Conservation (phyloP, 169 alveolate species). For the Ichthyophthirius multifiliis region DNA sequence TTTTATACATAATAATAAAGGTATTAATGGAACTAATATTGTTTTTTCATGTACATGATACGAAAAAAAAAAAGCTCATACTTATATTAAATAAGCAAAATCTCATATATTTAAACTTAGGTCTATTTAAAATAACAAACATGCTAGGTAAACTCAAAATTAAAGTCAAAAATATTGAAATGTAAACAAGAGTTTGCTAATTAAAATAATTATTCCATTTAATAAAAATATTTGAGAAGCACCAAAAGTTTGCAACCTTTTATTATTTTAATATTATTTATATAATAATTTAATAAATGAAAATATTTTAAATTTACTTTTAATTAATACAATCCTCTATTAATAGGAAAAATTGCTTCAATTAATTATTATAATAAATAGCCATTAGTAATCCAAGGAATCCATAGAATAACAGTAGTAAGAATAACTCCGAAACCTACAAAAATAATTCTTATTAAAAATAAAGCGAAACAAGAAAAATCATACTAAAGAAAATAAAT, state of each 20-base stretch:
- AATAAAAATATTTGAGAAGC: slow-evolving; percentile 52
- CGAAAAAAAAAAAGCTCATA: slow-evolving; percentile 61
- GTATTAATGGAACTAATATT: slow-evolving; percentile 77
- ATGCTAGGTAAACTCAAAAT: slow-evolving; percentile 36
- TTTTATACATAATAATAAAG: slow-evolving; percentile 56
- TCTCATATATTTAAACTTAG: slow-evolving; percentile 35
- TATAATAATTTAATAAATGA: neutral
- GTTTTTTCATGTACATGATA: slow-evolving; percentile 92
- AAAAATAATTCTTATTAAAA: slow-evolving; percentile 1
- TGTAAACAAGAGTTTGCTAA: slow-evolving; percentile 7
- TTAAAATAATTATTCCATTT: slow-evolving; percentile 49
- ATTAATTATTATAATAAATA: slow-evolving; percentile 40
- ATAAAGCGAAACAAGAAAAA: neutral
- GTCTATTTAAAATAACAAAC: slow-evolving; percentile 33
- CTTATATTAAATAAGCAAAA: slow-evolving; percentile 51
- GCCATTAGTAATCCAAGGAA: slow-evolving; percentile 60
- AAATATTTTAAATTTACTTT: slow-evolving; percentile 1
- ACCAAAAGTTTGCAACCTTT: slow-evolving; percentile 89
- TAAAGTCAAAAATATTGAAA: slow-evolving; percentile 52
- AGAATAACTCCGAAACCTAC: slow-evolving; percentile 49
- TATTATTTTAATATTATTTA: slow-evolving; percentile 44
- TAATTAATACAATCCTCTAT: slow-evolving; percentile 80
- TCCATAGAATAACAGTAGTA: slow-evolving; percentile 42
- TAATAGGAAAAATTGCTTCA: slow-evolving; percentile 82
- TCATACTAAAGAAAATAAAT: neutral